Evolutionary conservation across 768 basidiomycete genomes (phyloP), one percentile per base, ranked within the genome.

Genomic region (Pleurotus tuber-regium): DNA sequence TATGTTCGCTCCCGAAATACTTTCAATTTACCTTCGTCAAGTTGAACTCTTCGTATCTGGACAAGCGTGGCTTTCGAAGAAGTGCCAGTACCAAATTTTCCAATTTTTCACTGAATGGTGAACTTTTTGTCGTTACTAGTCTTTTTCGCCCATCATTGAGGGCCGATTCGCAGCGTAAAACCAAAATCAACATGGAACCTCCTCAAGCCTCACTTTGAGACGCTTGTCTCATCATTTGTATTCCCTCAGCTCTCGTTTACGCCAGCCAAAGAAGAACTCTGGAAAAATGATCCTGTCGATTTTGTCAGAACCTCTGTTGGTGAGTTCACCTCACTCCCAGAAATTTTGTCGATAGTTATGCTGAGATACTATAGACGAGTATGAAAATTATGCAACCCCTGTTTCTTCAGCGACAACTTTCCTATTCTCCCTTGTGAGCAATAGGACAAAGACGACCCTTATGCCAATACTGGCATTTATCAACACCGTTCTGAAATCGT

Each of bases 101-200:
- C 76, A 79, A 47, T 95, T 92, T 74, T 85, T 95, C 61, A 88
- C 85, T 5, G 89, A 92, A 63, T 95, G 93, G 92, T 92, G 58
- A 10, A 82, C 65, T 24, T 41, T 43, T 7, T 43, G 40, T 31
- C 12, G 9, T n/a, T n/a, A 50, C 35, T 40, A 28, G 14, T n/a
- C 2, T 19, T 26, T 29, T 4, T 25, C 16, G 8, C 48, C 53
- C 41, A 25, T 41, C 25, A 53, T 19, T 43, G 51, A 11, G 1
- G 21, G 8, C 21, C 21, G 18, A 21, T 26, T 43, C 51, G 5
- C 46, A 95, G 92, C 59, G 82, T 96, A 59, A 95, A 95, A 70
- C 93, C 93, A 11, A 92, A 91, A 62, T 80, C 89, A n/a, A 96
- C 91, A 4, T 95, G 92, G 92, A 70, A 75, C 2, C 76, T 90